phyloP scores from a whole-genome alignment of 108 stramenopile species.

The Skeletonema potamos region DNA sequence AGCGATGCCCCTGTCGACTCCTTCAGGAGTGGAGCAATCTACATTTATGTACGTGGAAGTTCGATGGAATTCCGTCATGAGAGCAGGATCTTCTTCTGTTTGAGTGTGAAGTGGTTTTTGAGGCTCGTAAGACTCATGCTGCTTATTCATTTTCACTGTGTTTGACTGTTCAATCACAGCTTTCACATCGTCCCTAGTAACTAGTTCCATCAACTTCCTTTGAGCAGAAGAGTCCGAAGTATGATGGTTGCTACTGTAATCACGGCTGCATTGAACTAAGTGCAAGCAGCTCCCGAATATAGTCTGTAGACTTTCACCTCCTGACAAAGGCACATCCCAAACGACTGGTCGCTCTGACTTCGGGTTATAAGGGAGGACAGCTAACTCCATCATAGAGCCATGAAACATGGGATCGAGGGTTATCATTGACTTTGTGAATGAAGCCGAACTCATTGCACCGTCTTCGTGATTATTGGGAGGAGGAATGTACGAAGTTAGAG shows the following conservation, averaged over 20 bases:
- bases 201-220: neutral
- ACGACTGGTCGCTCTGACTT: slow-evolving; percentile 16
- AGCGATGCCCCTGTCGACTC: slow-evolving; percentile 18
- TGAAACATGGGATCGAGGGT: slow-evolving; percentile 24
- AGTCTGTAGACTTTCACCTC: neutral
- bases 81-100: slow-evolving; percentile 17
- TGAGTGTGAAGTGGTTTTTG: neutral
- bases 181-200: neutral
- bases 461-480: slow-evolving; percentile 1
- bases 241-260: neutral
- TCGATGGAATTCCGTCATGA: slow-evolving; percentile 7
- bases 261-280: slow-evolving; percentile 27
- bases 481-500: slow-evolving; percentile 24
- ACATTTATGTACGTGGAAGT: slow-evolving; percentile 26
- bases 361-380: slow-evolving; percentile 24
- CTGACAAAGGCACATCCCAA: slow-evolving; percentile 32
- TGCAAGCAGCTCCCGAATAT: slow-evolving; percentile 32
- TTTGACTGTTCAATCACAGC: neutral
- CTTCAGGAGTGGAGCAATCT: slow-evolving; percentile 23
- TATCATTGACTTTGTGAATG: neutral
- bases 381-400: slow-evolving; percentile 27
- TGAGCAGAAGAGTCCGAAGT: neutral
- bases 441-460: neutral
- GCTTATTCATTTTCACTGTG: neutral
- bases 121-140: neutral